Evolutionary conservation across 305 asterid genomes (phyloP), one percentile per base, ranked within the genome.

Genomic region (Petunia hybrid): DNA sequence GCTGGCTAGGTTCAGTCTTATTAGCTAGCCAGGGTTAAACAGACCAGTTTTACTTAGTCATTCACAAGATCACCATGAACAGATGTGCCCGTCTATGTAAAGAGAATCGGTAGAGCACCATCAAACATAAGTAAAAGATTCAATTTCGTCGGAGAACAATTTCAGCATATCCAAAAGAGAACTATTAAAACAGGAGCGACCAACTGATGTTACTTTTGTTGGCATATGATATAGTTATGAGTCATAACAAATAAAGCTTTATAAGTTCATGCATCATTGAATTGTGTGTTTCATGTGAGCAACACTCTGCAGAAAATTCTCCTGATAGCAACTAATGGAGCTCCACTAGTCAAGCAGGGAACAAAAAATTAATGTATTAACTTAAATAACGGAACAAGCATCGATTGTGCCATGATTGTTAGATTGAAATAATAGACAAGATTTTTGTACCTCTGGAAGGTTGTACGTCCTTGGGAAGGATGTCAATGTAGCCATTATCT

Each of bases 401-500:
- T 3, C 14, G 35, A 74, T 74, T 74, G 64, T 56, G 62, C 79
- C 46, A 14, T 53, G 79, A 53, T 74, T 64, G 38, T 74, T 36
- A 13, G 64, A 14, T 36, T 8, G 3, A 51, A 51, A 51, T 10
- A 74, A 53, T n/a, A 1, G 38, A 0, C 22, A 69, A 56, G 46
- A 74, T 53, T 6, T 53, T 51, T 57, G 62, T 87, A 93, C 98
- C 99, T 91, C 87, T 87, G 36, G 86, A 42, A 56, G 95, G 97
- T 82, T 36, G 82, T 77, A 40, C 76, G 81, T 87, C 90, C 82
- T 92, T 95, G 5, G 99, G 98, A 80, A 95, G 94, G 85, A 95
- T 95, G 82, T 95, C 99, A 62, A 95, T 91, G 87, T 92, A 95
- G 84, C 92, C 70, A 16, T 92, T 90, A 65, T 95, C 99, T 16